Evolutionary conservation across 345 rosid species (phyloP), one percentile per base, ranked within the genome.

Genomic region (Crucihimalaya himalaica): DNA sequence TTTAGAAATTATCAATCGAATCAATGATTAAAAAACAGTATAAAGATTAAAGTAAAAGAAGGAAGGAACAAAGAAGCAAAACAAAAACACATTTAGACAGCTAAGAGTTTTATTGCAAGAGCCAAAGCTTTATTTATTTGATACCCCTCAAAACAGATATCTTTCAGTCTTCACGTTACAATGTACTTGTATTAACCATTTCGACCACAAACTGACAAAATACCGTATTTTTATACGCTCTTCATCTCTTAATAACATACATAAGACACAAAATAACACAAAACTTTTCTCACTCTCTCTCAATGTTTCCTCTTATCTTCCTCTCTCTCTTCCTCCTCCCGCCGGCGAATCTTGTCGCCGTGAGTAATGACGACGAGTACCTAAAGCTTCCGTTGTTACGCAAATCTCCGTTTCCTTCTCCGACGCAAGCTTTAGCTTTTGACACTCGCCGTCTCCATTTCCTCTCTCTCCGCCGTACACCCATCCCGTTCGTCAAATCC

Each of bases 311-410:
- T 25, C 39, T 71, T 18, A 27, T 48, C 39, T 0, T 34, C 4
- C 34, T 75, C 48, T 56, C 71, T 42, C 50, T 60, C 52, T 27
- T 69, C 55, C 51, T 46, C 65, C 68, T 68, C 62, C 52, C 25
- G 43, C 70, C 48, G 23, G 74, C 48, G 45, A 28, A 66, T 69
- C 79, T 75, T 59, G 74, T 82, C 70, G 50, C 77, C 71, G 76
- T 47, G 46, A 50, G 59, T 27, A 47, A 73, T 35, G 51, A 72
- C 4, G 16, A 21, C 2, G 71, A 78, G 28, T 88, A 78, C 77
- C 75, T 90, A 2, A 88, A 85, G 66, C 92, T 93, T 74, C 96
- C 97, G 15, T 79, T 90, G 31, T 76, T 86, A 61, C 93, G 83
- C 62, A 81, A 73, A 71, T 67, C 80, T 23, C 81, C 88, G 37